Conservation (phyloP, 371 early-diverging fungal species). For the Parasitella parasitica region DNA sequence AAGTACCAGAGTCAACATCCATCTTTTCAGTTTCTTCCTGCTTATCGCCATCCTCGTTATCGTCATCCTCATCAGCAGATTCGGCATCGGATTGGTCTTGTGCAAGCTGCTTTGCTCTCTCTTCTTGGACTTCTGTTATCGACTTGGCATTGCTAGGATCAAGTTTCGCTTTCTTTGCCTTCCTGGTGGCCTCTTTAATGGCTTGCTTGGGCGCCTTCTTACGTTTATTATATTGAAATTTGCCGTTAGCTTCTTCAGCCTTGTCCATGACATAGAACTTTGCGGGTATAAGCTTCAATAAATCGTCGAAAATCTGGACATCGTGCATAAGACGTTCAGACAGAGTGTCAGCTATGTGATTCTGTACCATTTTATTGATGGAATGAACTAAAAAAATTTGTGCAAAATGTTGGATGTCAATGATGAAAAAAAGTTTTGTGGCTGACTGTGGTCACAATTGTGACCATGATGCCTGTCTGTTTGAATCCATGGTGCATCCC, state of each 20-base stretch:
- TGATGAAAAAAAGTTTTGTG: not conserved
- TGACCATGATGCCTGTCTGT: not conserved
- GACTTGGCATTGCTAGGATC: slow-evolving; percentile 29
- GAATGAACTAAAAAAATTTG: not conserved
- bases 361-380: slow-evolving; percentile 32
- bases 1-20: slow-evolving; percentile 29
- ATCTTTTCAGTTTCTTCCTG: slow-evolving; percentile 33
- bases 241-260: slow-evolving; percentile 49
- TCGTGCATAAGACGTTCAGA: slow-evolving; percentile 59
- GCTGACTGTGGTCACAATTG: not conserved
- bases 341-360: slow-evolving; percentile 29
- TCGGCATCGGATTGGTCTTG: slow-evolving; percentile 38
- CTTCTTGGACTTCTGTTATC: slow-evolving; percentile 23
- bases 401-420: not conserved
- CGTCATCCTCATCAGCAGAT: slow-evolving; percentile 18
- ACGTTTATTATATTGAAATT: slow-evolving; percentile 72
- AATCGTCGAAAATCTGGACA: slow-evolving; percentile 59
- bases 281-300: slow-evolving; percentile 73
- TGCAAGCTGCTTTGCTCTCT: slow-evolving; percentile 22
- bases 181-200: slow-evolving; percentile 74
- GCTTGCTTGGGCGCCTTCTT: slow-evolving; percentile 77
- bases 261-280: slow-evolving; percentile 69
- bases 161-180: slow-evolving; percentile 73
- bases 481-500: too few species aligned
- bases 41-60: slow-evolving; percentile 34